Evolutionary conservation across 2,329 filamentous ascomycete species (phyloP), one percentile per base, ranked within the genome.

Genomic region (Aspergillus fijiensis): DNA sequence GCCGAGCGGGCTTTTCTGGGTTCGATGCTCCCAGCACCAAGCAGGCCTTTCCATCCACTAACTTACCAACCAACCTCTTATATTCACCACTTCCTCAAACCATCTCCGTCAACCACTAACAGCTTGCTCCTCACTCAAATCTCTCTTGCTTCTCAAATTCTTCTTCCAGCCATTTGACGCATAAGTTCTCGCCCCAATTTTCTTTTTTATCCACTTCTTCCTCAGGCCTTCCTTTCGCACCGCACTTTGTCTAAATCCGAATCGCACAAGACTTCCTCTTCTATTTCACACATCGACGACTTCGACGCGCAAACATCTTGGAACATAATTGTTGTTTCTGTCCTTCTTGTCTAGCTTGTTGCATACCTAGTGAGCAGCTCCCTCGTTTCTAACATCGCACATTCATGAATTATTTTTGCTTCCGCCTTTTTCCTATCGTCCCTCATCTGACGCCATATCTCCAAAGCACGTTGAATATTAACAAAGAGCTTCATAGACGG

Each of bases 251-350:
- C 65, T 51, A 56, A 64, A 61, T 63, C 58, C 55, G 64, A 66
- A 65, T 64, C 70, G 65, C 70, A 72, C 69, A 72, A 65, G 66
- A 70, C 65, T 35, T 35, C 33, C 33, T 65, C 66, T 68, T 64
- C 61, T 60, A 47, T 59, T 64, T 62, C 63, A 61, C 62, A 60
- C 57, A 55, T 58, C 42, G 33, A 52, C 58, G 48, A 35, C 49
- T 52, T 49, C 57, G 31, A 49, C 31, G 54, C 59, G 51, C 59
- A 25, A 56, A 49, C 63, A 61, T 48, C 59, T 65, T 66, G 65
- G 65, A 69, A 64, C 64, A 64, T 58, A 52, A 55, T 52, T 39
- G 57, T 29, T 58, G 57, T 68, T 59, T 65, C 56, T 58, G 60
- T 61, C 57, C 62, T 47, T 58, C 58, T 51, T 21, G n/a, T 57